phyloP scores from a whole-genome alignment of 805 yeast genomes.

The Kuraishia ogatae region DNA sequence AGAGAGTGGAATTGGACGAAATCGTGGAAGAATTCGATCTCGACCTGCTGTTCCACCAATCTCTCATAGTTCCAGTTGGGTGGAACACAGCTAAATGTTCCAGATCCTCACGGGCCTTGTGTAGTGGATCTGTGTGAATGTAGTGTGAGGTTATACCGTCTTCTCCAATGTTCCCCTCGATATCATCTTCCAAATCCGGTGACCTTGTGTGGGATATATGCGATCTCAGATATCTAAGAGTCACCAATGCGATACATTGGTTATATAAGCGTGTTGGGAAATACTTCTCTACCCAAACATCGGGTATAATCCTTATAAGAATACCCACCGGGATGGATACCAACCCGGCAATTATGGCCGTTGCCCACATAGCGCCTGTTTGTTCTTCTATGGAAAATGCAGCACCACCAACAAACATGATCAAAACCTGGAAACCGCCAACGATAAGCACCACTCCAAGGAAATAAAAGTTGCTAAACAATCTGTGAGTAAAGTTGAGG shows the following conservation, averaged over 20 bases:
- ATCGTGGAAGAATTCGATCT: neutral
- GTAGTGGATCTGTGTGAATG: slow-evolving; percentile 15
- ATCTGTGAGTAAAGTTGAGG: slow-evolving; percentile 75
- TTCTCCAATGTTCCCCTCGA: neutral
- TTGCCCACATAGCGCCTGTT: slow-evolving; percentile 84
- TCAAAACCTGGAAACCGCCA: slow-evolving; percentile 76
- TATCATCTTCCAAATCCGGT: neutral
- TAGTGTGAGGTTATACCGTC: neutral
- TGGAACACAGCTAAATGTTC: neutral
- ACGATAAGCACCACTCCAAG: slow-evolving; percentile 62
- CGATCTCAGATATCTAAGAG: neutral
- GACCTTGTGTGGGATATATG: neutral
- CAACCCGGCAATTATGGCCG: slow-evolving; percentile 76
- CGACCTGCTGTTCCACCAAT: slow-evolving; percentile 1
- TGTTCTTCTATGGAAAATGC: slow-evolving; percentile 81
- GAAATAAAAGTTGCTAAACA: slow-evolving; percentile 79
- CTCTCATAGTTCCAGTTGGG: neutral
- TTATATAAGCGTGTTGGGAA: slow-evolving; percentile 58
- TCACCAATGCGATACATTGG: slow-evolving; percentile 10
- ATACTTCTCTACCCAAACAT: slow-evolving; percentile 52
- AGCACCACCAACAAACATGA: slow-evolving; percentile 96
- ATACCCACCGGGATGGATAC: slow-evolving; percentile 75
- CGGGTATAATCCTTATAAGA: slow-evolving; percentile 75
- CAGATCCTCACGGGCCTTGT: slow-evolving; percentile 19
- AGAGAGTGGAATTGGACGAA: neutral